These are phyloP conservation scores for Populus deltoides DNA, from an alignment of 345 rosid genomes.

Conservation along the genomic window DNA sequence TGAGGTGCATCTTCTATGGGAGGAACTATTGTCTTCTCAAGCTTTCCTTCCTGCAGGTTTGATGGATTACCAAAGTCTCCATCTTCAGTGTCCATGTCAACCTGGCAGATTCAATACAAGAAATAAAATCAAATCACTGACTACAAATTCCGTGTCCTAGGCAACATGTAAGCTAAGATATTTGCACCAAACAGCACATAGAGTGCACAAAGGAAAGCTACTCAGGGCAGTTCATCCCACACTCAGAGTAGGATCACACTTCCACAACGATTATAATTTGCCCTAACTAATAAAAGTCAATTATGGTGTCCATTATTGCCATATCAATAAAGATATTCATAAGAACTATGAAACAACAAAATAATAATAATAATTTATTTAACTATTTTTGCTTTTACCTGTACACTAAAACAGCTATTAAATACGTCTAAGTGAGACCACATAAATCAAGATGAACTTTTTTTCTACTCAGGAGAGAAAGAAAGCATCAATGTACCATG, in stretches of 20 bases:
- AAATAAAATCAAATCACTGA: too few species aligned
- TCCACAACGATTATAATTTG: neutral
- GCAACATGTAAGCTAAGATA: neutral
- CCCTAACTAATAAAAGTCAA: too few species aligned
- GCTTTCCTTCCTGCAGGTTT: constrained; percentile 39
- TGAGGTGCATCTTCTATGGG: constrained; percentile 30
- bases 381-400: too few species aligned
- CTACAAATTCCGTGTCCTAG: neutral
- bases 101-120: constrained; percentile 33
- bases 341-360: too few species aligned
- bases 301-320: too few species aligned
- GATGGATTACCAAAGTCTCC: constrained; percentile 39
- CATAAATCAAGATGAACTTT: too few species aligned
- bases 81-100: constrained; percentile 97
- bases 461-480: too few species aligned
- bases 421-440: too few species aligned
- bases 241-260: neutral
- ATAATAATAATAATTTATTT: too few species aligned
- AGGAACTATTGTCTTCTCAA: constrained; percentile 27
- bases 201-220: neutral
- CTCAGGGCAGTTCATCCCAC: neutral
- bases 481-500: too few species aligned
- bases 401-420: too few species aligned
- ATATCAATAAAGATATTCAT: too few species aligned
- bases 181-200: neutral